Conservation (phyloP, 2,329 filamentous ascomycete genomes). For the Onygenales sp. region DNA sequence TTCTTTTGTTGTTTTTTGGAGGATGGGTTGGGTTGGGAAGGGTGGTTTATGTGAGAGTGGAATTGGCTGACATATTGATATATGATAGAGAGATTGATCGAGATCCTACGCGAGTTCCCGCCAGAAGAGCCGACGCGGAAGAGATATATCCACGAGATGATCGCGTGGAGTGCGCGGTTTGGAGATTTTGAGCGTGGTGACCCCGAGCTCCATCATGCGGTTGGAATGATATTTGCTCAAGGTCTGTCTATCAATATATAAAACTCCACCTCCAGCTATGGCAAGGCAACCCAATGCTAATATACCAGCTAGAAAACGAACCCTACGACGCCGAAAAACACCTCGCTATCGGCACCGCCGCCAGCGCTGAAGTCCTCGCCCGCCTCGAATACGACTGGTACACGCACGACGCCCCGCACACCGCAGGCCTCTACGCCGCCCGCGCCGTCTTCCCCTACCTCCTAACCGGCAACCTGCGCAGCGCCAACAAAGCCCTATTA, state of each 20-base stretch:
- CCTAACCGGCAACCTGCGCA: slow-evolving; percentile 78
- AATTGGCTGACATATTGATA: background rate
- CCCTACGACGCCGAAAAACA: slow-evolving; percentile 90
- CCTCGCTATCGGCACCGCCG: slow-evolving; percentile 76
- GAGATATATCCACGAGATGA: slow-evolving; percentile 79
- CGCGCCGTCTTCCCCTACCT: slow-evolving; percentile 87
- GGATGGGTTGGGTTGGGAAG: background rate
- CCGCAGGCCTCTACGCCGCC: slow-evolving; percentile 74
- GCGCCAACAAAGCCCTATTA: slow-evolving; percentile 72
- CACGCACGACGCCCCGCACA: slow-evolving; percentile 75
- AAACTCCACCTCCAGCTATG: background rate
- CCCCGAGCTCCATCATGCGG: slow-evolving; percentile 87
- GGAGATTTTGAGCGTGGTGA: slow-evolving; percentile 87
- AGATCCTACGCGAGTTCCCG: slow-evolving; percentile 70
- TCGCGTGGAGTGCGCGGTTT: slow-evolving; percentile 77
- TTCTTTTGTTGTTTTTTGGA: background rate
- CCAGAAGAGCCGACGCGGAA: slow-evolving; percentile 81
- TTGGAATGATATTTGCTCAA: slow-evolving; percentile 79
- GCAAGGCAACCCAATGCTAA: background rate
- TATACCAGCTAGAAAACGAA: slow-evolving; percentile 55
- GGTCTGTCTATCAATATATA: slow-evolving; percentile 20
- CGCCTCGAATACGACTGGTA: slow-evolving; percentile 93
- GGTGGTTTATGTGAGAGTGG: no score
- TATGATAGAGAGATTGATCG: slow-evolving; percentile 59
- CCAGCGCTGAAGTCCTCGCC: slow-evolving; percentile 71